A percentile compares a stretch with the other conserved stretches of the same genome.
phyloP scores from a whole-genome alignment of 2,329 filamentous ascomycete species.

The Aphanocladium album region DNA sequence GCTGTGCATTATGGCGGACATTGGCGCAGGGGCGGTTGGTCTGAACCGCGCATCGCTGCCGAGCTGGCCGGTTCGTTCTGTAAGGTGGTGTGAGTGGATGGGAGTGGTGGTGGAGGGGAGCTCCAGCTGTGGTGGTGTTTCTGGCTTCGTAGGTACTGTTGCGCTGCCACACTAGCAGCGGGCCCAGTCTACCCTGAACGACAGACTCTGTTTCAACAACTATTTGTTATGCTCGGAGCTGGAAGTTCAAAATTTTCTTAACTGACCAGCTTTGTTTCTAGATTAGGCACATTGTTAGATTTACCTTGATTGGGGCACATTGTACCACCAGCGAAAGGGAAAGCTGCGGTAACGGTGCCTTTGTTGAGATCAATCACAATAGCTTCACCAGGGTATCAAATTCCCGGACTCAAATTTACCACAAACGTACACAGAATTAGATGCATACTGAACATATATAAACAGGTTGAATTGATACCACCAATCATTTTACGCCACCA shows the following conservation, averaged over 20 bases:
- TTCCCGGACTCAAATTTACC: too few species aligned
- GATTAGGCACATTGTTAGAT: too few species aligned
- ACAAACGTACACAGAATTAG: too few species aligned
- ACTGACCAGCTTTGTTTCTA: too few species aligned
- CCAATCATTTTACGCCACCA: background rate
- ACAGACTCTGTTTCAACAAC: background rate
- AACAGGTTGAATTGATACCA: background rate
- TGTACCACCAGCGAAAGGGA: too few species aligned
- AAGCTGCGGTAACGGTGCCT: too few species aligned
- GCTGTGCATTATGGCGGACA: conserved; percentile 45
- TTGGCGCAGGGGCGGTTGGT: conserved; percentile 36
- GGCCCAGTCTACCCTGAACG: background rate
- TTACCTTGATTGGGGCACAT: too few species aligned
- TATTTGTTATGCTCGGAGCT: too few species aligned
- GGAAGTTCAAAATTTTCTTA: too few species aligned
- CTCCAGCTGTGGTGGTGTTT: background rate
- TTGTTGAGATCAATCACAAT: too few species aligned
- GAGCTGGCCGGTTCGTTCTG: conserved; percentile 6
- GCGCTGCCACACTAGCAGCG: background rate
- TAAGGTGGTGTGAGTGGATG: background rate
- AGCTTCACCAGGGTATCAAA: too few species aligned
- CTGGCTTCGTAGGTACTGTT: background rate
- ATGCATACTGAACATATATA: background rate
- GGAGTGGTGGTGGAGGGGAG: background rate
- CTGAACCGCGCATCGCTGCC: conserved; percentile 39